Conservation (phyloP, 176 grass and related monocot genomes). For the Juncus inflexus region DNA sequence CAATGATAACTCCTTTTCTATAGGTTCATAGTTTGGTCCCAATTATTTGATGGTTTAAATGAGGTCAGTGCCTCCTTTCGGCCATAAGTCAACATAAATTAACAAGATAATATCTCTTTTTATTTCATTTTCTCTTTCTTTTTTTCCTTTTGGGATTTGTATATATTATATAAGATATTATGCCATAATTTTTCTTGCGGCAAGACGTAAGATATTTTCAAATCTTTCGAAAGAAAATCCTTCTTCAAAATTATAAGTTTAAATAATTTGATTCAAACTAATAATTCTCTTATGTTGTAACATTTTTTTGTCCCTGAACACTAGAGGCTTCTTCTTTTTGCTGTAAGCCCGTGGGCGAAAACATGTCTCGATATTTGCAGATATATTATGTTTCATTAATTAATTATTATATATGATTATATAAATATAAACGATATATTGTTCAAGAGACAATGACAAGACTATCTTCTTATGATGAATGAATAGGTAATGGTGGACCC, state of each 20-base stretch:
- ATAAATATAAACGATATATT: constrained; percentile 4
- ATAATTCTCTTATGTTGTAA: too few relatives aligned
- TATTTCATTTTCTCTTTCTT: not conserved
- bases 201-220: too few relatives aligned
- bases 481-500: constrained; percentile 96
- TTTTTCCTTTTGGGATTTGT: too few relatives aligned
- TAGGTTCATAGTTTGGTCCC: constrained; percentile 4
- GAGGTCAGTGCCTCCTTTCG: constrained; percentile 5
- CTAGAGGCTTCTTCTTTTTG: too few relatives aligned
- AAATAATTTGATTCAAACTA: too few relatives aligned
- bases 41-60: constrained; percentile 4
- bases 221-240: too few relatives aligned
- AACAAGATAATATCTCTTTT: not conserved
- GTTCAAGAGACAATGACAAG: constrained; percentile 29
- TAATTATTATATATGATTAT: constrained; percentile 22
- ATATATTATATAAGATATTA: too few relatives aligned
- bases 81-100: not conserved
- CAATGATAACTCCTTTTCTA: not conserved
- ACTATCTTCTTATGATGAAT: constrained; percentile 21
- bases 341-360: too few relatives aligned
- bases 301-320: too few relatives aligned
- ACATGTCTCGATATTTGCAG: too few relatives aligned
- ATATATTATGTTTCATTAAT: not conserved
- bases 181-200: too few relatives aligned
- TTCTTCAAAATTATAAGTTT: too few relatives aligned